phyloP scores from a whole-genome alignment of 306 rosid genomes.

The Pterocarpus macrocarpus region DNA sequence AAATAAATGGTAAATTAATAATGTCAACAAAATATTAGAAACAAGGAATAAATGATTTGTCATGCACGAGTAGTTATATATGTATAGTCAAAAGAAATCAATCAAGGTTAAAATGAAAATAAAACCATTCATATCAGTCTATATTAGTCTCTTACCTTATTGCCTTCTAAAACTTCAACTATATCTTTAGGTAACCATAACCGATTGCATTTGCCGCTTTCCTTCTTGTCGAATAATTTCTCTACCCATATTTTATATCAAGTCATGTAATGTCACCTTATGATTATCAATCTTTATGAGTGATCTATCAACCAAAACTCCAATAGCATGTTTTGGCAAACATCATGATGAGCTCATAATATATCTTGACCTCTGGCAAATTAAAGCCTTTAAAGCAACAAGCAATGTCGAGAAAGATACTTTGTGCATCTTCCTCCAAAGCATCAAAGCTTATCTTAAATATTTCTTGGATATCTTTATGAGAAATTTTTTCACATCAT shows the following conservation, averaged over 20 bases:
- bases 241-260: constrained; percentile 32
- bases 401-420: constrained; percentile 32
- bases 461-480: background rate
- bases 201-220: background rate
- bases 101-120: background rate
- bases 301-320: constrained; percentile 25
- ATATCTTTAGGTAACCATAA: constrained; percentile 9
- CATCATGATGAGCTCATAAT: constrained; percentile 4
- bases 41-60: no score
- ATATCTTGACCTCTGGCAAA: background rate
- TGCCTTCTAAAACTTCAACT: background rate
- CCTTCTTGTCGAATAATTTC: background rate
- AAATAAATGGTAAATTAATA: no score
- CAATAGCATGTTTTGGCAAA: background rate
- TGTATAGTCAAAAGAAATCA: background rate
- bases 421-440: constrained; percentile 12
- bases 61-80: background rate
- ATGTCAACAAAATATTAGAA: no score
- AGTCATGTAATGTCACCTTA: constrained; percentile 1
- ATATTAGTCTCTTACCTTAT: background rate
- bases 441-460: constrained; percentile 33
- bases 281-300: background rate
- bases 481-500: background rate
- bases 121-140: background rate
- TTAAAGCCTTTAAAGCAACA: constrained; percentile 22